Evolutionary conservation across 306 rosid species (phyloP).

Genomic region (Malus fusca): DNA sequence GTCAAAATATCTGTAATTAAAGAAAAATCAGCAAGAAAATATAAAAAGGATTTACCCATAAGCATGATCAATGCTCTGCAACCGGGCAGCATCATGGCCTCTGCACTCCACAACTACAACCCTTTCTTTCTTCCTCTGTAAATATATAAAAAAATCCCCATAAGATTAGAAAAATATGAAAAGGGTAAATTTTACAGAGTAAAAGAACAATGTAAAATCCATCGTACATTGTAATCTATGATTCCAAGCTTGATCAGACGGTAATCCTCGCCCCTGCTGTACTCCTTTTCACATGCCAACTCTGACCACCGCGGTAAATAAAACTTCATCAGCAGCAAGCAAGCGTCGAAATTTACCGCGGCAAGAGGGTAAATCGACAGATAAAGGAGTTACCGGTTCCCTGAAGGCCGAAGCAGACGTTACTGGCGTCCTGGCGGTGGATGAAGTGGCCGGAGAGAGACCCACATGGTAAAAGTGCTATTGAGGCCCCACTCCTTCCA

Average conservation of each 20-base stretch:
- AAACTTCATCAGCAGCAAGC: not conserved
- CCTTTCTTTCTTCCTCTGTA: slow-evolving; percentile 65
- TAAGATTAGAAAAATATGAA: not conserved
- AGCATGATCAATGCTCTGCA: slow-evolving; percentile 85
- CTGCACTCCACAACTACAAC: slow-evolving; percentile 65
- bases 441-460: slow-evolving; percentile 90
- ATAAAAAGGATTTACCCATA: slow-evolving; percentile 57
- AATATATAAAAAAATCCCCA: not conserved
- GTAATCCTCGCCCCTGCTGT: slow-evolving; percentile 97
- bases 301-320: slow-evolving; percentile 36
- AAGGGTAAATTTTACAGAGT: not conserved
- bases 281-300: slow-evolving; percentile 87
- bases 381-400: slow-evolving; percentile 51
- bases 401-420: slow-evolving; percentile 73
- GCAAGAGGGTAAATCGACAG: not conserved
- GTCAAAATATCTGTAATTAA: not conserved
- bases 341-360: not conserved
- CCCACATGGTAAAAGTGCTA: slow-evolving; percentile 73
- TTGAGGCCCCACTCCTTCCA: slow-evolving; percentile 94
- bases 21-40: slow-evolving; percentile 7
- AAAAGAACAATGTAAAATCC: slow-evolving; percentile 7
- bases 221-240: slow-evolving; percentile 63
- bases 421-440: slow-evolving; percentile 48
- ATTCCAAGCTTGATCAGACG: slow-evolving; percentile 86
- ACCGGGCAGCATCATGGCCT: slow-evolving; percentile 38